Evolutionary conservation across 2,329 filamentous ascomycete genomes (phyloP), one percentile per base, ranked within the genome.

Genomic region (Tolypocladium ovalisporum): DNA sequence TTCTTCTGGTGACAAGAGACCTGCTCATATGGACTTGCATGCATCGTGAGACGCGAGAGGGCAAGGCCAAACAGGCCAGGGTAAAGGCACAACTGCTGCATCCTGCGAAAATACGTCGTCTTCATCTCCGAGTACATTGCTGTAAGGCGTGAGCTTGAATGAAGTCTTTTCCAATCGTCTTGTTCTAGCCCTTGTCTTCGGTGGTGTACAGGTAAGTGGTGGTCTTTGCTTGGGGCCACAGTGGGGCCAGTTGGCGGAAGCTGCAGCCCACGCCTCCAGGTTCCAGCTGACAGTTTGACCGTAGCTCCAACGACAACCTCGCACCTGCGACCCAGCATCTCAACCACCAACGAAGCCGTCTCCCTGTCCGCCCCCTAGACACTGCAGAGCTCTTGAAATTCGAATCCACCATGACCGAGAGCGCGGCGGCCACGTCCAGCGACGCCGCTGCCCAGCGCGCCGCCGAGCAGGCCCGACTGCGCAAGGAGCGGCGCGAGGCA

Each of bases 401-500:
- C n/a, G 27, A 35, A 2, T 32, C 15, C 24, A 13, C 34, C 51
- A 79, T 79, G 77, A 68, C 73, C 6, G 75, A 79, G 49, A 60
- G 62, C 47, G 62, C 65, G 32, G 63, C 55, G 39, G 56, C 68
- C 47, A 70, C 68, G 17, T 65, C 71, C 29, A 64, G 59, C 68
- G 78, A 81, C 59, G 76, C 76, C 1, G 78, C 74, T 2, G 75
- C 79, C 17, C 73, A 76, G 59, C 74, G 80, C 60, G 81, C 82
- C 3, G 73, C 79, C 32, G 83, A 87, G 62, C 85, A 90, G 71
- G 86, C 86, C 40, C 84, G 88, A 52, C 77, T 90, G 58, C 86
- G 89, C 64, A 89, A 90, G 71, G 88, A 92, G 70, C 84, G 88
- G 42, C 82, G 89, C 54, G 86, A 90, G 70, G 88, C 88, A 58